Evolutionary conservation across 2,329 filamentous ascomycete genomes (phyloP), one percentile per base, ranked within the genome.

Genomic region (Shiraia sp.): DNA sequence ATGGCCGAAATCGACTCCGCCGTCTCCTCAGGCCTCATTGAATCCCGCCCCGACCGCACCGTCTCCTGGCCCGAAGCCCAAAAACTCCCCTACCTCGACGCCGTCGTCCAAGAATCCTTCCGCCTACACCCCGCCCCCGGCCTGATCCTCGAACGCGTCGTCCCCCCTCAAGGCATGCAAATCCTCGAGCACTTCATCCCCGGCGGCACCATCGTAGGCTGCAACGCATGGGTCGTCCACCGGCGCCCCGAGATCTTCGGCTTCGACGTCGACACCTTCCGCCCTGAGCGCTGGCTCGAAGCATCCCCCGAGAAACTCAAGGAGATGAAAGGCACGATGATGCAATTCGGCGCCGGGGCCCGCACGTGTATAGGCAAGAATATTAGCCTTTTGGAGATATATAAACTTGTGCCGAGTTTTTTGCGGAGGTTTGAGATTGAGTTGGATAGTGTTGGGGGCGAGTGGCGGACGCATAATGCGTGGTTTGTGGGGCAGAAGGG

Each of bases 101-200:
- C 87, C 3, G 84, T 83, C 40, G 78, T 92, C 56, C 88, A 91
- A 59, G 88, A 93, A 66, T 81, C 85, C 4, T 88, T 91, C 72
- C 81, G 87, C 10, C 63, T 90, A 54, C 86, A 91, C 63, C 88
- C 88, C 0, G 86, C 87, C 0, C 79, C 85, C 0, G 88, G 87
- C 0, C 72, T 91, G 4, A 82, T 85, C 0, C 74, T 92, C 30
- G 88, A 92, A 67, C 79, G 88, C 45, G 74, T 91, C 32, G 85
- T 88, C 0, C 88, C 88, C 0, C 68, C 75, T 0, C 74, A 79
- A 14, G 86, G 86, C 8, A 75, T 78, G 16, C 79, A 83, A 30
- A 84, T 90, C 37, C 77, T 78, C 1, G 85, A 83, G 1, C 66
- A 75, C 12, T 79, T 77, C 41, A 74, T 91, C 19, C 79, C 79